phyloP scores from a whole-genome alignment of 108 stramenopile genomes.

The Fragilaria radians region DNA sequence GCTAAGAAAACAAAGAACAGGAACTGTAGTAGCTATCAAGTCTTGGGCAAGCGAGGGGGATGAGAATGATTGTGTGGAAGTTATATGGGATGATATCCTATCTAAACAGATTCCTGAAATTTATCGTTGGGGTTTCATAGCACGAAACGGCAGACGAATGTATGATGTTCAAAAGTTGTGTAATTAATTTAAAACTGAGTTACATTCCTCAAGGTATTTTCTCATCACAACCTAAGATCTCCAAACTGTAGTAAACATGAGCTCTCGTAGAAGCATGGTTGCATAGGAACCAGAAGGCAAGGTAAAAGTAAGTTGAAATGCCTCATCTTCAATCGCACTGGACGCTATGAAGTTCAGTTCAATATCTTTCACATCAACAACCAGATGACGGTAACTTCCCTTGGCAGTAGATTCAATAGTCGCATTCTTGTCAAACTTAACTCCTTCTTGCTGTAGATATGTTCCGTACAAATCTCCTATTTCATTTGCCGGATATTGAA shows the following conservation, averaged over 20 bases:
- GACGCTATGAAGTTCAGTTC: slow-evolving; percentile 17
- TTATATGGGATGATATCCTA: slow-evolving; percentile 31
- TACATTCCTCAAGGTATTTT: no score
- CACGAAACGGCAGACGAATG: slow-evolving; percentile 32
- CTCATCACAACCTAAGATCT: no score
- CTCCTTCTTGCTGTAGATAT: slow-evolving; percentile 39
- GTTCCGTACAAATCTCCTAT: slow-evolving; percentile 47
- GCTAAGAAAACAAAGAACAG: slow-evolving; percentile 9
- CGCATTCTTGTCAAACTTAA: slow-evolving; percentile 43
- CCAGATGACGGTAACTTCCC: slow-evolving; percentile 65
- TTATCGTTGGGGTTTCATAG: slow-evolving; percentile 50
- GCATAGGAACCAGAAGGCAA: slow-evolving; percentile 75
- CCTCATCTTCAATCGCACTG: slow-evolving; percentile 13
- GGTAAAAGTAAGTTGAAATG: slow-evolving; percentile 45
- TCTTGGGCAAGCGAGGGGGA: slow-evolving; percentile 36
- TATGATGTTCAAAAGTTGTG: slow-evolving; percentile 24
- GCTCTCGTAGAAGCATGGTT: slow-evolving; percentile 72
- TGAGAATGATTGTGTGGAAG: slow-evolving; percentile 47
- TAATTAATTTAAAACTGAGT: no score
- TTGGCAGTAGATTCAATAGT: slow-evolving; percentile 57
- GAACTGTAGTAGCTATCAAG: slow-evolving; percentile 41
- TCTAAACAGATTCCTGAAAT: slow-evolving; percentile 20
- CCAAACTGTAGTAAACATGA: slow-evolving; percentile 63
- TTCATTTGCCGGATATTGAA: slow-evolving; percentile 61
- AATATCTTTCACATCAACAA: slow-evolving; percentile 34